Evolutionary conservation across 1,284 basidiomycete genomes (phyloP).

Genomic region (Macrocystidia cucumis): DNA sequence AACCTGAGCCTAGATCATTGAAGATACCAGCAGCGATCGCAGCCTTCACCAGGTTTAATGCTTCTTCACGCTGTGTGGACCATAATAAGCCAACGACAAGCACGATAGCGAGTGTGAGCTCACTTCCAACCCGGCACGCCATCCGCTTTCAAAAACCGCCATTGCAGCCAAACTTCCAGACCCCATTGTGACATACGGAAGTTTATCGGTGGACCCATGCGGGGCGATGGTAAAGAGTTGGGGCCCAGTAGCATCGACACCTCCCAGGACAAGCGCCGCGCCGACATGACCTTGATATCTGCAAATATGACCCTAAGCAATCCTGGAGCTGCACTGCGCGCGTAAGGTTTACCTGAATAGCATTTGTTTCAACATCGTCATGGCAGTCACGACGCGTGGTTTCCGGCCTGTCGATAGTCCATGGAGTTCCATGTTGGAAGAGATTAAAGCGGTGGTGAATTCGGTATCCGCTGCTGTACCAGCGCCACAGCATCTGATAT

Average conservation of each 20-base stretch:
- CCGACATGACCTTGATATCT: slow-evolving; percentile 95
- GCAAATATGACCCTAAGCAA: not conserved
- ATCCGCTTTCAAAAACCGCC: slow-evolving; percentile 92
- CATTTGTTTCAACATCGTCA: slow-evolving; percentile 91
- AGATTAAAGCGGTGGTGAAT: slow-evolving; percentile 90
- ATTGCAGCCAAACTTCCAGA: slow-evolving; percentile 95
- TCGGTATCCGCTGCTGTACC: slow-evolving; percentile 98
- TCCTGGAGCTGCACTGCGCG: not conserved
- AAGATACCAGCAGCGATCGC: slow-evolving; percentile 97
- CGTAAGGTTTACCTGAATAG: slow-evolving; percentile 30
- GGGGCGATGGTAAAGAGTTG: slow-evolving; percentile 96
- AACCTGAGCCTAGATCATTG: slow-evolving; percentile 98
- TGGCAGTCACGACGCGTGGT: slow-evolving; percentile 90
- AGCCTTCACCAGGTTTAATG: slow-evolving; percentile 77
- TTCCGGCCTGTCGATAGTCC: slow-evolving; percentile 79
- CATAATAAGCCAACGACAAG: not conserved
- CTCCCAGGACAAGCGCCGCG: slow-evolving; percentile 95
- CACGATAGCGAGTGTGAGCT: slow-evolving; percentile 16
- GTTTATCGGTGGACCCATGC: slow-evolving; percentile 97
- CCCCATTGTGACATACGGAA: slow-evolving; percentile 99
- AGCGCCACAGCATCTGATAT: slow-evolving; percentile 96
- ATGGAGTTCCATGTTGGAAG: slow-evolving; percentile 89
- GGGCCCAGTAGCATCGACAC: slow-evolving; percentile 88
- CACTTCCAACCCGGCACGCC: slow-evolving; percentile 81
- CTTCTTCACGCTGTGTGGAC: slow-evolving; percentile 61